Evolutionary conservation across 768 basidiomycete species (phyloP), one percentile per base, ranked within the genome.

Genomic region (Xanthoconium purpureum): DNA sequence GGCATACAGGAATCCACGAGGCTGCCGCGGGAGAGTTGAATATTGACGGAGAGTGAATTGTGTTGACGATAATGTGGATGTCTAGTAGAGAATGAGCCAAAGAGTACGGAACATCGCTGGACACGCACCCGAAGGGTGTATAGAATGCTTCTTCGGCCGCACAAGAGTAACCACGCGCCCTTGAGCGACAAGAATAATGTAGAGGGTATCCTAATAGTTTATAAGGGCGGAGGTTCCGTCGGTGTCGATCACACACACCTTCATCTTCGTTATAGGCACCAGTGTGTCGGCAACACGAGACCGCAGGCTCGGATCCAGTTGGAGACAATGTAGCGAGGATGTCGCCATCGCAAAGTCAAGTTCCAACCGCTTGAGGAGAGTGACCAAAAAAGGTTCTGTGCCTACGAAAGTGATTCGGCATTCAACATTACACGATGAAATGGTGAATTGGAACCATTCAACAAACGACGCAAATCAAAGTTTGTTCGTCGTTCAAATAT

Each of bases 1-100:
- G 81, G 69, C 97, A 98, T 46, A 99, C 82, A 3, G 97, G 97
- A 9, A 98, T 82, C 93, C 94, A 99, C 7, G 89, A 88, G 14
- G 94, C 89, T 8, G 93, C 78, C 7, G 87, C 88, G 10, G 87
- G 85, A 3, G 87, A 89, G 67, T 85, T 89, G 56, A 79, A 76
- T 60, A 89, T 84, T 2, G 92, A 88, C 0, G 92, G 89, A 0
- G 91, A 82, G 54, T 89, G 83, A 9, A 98, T 82, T 3, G 94
- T 96, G 67, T 96, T 98, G 52, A 98, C 78, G 32, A 98, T 80
- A 47, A 97, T 86, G 66, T 97, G 94, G 18, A 99, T 84, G 66
- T 98, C 97, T 64, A 42, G 29, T 7, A 42, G 32, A 39, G 11
- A 45, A 37, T 46, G 12, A 49, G 50, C 35, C 35, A 14, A 7